Evolutionary conservation across 2,329 filamentous ascomycete species (phyloP).

Genomic region (Pestalotiopsis sp.): DNA sequence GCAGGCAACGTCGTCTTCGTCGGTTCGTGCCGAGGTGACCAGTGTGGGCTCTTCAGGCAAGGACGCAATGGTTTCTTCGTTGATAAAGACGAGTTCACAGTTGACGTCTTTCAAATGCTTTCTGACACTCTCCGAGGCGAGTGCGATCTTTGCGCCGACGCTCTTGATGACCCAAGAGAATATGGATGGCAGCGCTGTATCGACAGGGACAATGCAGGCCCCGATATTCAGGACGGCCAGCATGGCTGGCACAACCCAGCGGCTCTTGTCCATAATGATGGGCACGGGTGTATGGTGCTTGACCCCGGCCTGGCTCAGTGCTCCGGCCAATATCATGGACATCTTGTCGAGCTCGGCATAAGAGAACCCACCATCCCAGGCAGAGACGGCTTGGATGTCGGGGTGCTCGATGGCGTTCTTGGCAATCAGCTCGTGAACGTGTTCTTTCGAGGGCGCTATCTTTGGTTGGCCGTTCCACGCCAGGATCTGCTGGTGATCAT

Average conservation of each 20-base stretch:
- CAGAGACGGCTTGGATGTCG: slow-evolving; percentile 35
- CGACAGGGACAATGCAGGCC: slow-evolving; percentile 53
- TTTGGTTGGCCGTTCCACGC: slow-evolving; percentile 52
- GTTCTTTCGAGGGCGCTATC: slow-evolving; percentile 40
- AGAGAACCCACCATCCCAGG: slow-evolving; percentile 33
- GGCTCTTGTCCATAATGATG: slow-evolving; percentile 70
- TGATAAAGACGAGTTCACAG: slow-evolving; percentile 43
- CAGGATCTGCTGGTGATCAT: slow-evolving; percentile 56
- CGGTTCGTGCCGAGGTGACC: slow-evolving; percentile 32
- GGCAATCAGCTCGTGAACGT: slow-evolving; percentile 49
- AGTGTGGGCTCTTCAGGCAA: slow-evolving; percentile 32
- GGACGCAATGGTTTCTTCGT: slow-evolving; percentile 41
- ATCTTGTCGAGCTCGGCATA: slow-evolving; percentile 30
- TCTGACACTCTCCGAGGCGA: slow-evolving; percentile 46
- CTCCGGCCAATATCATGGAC: slow-evolving; percentile 31
- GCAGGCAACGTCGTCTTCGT: slow-evolving; percentile 56
- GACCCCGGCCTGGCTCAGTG: slow-evolving; percentile 29
- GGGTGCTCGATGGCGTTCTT: slow-evolving; percentile 41
- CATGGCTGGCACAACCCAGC: slow-evolving; percentile 70
- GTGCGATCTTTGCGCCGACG: slow-evolving; percentile 45
- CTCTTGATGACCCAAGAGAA: slow-evolving; percentile 45
- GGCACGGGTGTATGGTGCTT: slow-evolving; percentile 53
- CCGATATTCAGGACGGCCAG: slow-evolving; percentile 63
- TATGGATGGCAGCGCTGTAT: slow-evolving; percentile 44
- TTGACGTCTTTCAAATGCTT: slow-evolving; percentile 41